phyloP scores from a whole-genome alignment of 106 monocot genomes.

The Acorus calamus region DNA sequence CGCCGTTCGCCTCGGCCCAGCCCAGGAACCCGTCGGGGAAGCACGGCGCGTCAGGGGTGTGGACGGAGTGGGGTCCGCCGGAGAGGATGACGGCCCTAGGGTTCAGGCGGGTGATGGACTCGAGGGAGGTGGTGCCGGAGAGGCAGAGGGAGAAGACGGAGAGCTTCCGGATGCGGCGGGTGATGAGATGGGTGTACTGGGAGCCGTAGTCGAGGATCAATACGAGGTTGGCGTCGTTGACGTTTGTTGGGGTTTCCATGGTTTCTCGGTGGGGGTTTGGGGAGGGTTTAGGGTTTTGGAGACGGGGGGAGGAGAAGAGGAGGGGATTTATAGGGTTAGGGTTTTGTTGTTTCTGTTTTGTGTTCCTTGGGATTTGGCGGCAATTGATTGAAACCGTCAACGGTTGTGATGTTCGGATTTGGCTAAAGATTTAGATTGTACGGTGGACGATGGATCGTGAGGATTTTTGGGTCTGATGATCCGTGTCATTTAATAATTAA shows the following conservation, averaged over 20 bases:
- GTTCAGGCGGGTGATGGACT: slow-evolving; percentile 29
- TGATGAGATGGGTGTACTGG: slow-evolving; percentile 97
- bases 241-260: neutral
- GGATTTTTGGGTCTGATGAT: too few species aligned
- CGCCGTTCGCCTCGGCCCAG: slow-evolving; percentile 47
- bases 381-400: too few species aligned
- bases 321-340: too few species aligned
- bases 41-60: slow-evolving; percentile 51
- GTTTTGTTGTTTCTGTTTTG: too few species aligned
- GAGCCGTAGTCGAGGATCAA: slow-evolving; percentile 94
- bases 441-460: too few species aligned
- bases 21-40: slow-evolving; percentile 79
- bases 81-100: slow-evolving; percentile 72
- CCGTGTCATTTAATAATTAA: too few species aligned
- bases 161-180: slow-evolving; percentile 81
- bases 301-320: neutral
- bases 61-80: slow-evolving; percentile 94
- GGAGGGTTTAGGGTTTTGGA: neutral
- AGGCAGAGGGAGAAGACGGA: slow-evolving; percentile 79
- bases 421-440: too few species aligned
- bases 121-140: slow-evolving; percentile 66
- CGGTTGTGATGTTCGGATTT: too few species aligned
- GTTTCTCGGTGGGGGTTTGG: neutral
- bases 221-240: slow-evolving; percentile 39
- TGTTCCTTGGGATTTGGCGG: too few species aligned